Conservation (phyloP, 2,329 filamentous ascomycete species). For the Neofusicoccum kwambonambiense region DNA sequence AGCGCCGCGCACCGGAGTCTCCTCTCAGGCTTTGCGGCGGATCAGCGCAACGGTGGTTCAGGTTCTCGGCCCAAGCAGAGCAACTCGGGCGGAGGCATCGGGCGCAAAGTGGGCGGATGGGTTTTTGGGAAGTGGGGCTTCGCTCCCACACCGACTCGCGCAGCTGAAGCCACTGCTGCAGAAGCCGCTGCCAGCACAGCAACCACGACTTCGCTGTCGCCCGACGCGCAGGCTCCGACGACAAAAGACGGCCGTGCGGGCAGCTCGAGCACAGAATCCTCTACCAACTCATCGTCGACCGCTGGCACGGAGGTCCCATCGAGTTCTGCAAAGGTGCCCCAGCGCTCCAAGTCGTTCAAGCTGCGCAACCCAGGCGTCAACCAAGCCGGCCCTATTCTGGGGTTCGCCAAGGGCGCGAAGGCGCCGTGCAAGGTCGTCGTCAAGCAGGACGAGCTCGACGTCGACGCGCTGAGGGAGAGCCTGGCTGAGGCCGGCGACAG, state of each 20-base stretch:
- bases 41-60: constrained; percentile 11
- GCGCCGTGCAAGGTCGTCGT: constrained; percentile 36
- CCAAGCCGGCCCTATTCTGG: constrained; percentile 39
- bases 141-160: constrained; percentile 35
- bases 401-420: constrained; percentile 31
- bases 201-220: constrained; percentile 19
- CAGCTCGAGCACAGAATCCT: background rate
- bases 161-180: constrained; percentile 6
- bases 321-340: background rate
- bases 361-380: constrained; percentile 38
- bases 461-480: constrained; percentile 38
- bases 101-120: constrained; percentile 63
- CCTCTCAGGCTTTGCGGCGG: constrained; percentile 29
- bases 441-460: constrained; percentile 32
- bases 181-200: background rate
- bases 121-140: constrained; percentile 63
- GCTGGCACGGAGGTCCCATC: background rate
- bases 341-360: constrained; percentile 1
- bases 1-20: constrained; percentile 54
- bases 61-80: constrained; percentile 6
- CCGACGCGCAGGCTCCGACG: constrained; percentile 8
- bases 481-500: constrained; percentile 27
- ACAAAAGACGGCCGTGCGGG: constrained; percentile 2
- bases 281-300: background rate
- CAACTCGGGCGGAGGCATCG: constrained; percentile 33